Evolutionary conservation across 805 yeast genomes (phyloP).

Genomic region (Candida anglica): DNA sequence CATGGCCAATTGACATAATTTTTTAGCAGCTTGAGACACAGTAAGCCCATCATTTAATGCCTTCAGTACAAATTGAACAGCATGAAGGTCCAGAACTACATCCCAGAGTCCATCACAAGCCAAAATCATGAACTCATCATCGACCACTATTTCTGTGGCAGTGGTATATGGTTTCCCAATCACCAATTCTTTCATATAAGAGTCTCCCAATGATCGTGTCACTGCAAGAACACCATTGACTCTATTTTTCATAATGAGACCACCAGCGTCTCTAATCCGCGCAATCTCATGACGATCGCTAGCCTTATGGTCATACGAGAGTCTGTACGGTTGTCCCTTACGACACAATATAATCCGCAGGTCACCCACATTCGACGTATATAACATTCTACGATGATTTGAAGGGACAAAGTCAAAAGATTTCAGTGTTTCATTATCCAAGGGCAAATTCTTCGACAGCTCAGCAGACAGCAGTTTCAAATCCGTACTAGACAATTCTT

Average conservation of each 20-base stretch:
- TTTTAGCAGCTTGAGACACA: conserved; percentile 54
- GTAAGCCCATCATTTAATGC: conserved; percentile 19
- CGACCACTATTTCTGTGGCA: conserved; percentile 62
- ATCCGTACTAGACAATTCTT: conserved; percentile 18
- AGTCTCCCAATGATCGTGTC: conserved; percentile 88
- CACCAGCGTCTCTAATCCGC: conserved; percentile 77
- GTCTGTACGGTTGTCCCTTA: conserved; percentile 67
- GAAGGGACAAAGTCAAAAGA: conserved; percentile 46
- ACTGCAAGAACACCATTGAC: conserved; percentile 96
- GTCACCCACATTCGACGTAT: conserved; percentile 95
- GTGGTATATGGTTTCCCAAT: conserved; percentile 92
- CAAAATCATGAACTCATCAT: conserved; percentile 76
- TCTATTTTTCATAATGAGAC: conserved; percentile 81
- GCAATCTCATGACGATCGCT: conserved; percentile 72
- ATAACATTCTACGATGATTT: conserved; percentile 67
- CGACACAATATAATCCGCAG: conserved; percentile 78
- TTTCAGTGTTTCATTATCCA: conserved; percentile 1
- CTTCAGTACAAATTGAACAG: conserved; percentile 62
- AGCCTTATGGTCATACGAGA: conserved; percentile 93
- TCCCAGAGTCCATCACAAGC: conserved; percentile 99
- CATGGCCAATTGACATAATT: conserved; percentile 69
- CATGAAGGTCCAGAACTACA: conserved; percentile 79
- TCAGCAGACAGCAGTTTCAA: not conserved
- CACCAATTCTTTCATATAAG: conserved; percentile 85
- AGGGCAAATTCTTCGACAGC: not conserved